Evolutionary conservation across 1,284 basidiomycete species (phyloP), one percentile per base, ranked within the genome.

Genomic region (Xanthoconium separans): DNA sequence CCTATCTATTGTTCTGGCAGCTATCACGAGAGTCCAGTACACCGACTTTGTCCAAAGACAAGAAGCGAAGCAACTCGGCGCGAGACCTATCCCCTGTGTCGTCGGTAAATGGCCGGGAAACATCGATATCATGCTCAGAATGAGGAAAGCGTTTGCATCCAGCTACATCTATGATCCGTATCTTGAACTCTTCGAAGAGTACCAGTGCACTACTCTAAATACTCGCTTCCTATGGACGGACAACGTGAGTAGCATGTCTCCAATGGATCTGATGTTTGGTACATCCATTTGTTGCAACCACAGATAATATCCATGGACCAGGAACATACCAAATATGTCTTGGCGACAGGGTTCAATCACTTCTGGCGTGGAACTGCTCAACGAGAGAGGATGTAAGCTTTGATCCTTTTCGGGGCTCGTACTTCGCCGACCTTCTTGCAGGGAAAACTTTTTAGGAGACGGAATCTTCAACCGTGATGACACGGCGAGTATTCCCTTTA

Each of bases 381-480:
- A 65, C 83, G 84, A 58, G 84, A 85, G 63, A 72, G 83, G 61
- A 75, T 87, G 85, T 85, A 58, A 60, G 83, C 66, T 12, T 44
- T 20, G 6, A n/a, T 1, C 34, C 15, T 24, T 51, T 43, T 29
- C 15, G 11, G 8, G 30, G 20, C 33, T 46, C 24, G 6, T 20
- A 11, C 6, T 16, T 41, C 45, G 43, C 49, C 53, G 44, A 58
- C 56, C 15, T 7, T 36, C 15, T 54, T 46, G 3, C 65, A 87
- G 86, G 76, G 85, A 88, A 61, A 78, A 73, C 31, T 83, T 89
- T 64, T 72, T 88, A 29, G 87, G 86, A 4, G 75, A 80, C 58
- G 87, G 87, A 11, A 87, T 89, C 46, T 89, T 89, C 70, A 89
- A 89, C 60, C 77, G 85, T 22, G 85, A 87, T 66, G 85, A 84